These are phyloP conservation scores for Cryomyces minteri DNA, from an alignment of 495 filamentous ascomycete genomes.

Conservation along the genomic window DNA sequence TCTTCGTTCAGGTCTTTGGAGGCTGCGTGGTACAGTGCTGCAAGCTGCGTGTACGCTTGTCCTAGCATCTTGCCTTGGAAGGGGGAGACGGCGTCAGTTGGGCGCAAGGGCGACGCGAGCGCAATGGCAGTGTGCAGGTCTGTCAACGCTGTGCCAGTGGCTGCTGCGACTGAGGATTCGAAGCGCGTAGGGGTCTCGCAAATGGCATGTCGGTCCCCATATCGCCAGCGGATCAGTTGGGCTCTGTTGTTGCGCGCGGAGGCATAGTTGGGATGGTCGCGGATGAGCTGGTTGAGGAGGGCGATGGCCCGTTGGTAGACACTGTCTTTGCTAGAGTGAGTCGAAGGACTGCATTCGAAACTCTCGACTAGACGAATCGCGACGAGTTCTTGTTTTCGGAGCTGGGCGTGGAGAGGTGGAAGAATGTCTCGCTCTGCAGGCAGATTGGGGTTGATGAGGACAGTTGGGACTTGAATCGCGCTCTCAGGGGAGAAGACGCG, in stretches of 20 bases:
- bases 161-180: conserved; percentile 14
- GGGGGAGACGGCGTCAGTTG: conserved; percentile 34
- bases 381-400: conserved; percentile 28
- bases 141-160: conserved; percentile 21
- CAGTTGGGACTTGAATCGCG: too few species aligned
- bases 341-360: not conserved
- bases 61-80: conserved; percentile 43
- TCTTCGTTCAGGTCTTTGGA: conserved; percentile 24
- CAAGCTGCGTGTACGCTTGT: conserved; percentile 59
- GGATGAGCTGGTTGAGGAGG: conserved; percentile 34
- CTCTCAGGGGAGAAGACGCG: conserved; percentile 64
- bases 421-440: conserved; percentile 20
- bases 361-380: conserved; percentile 16
- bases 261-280: conserved; percentile 45
- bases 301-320: conserved; percentile 11
- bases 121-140: conserved; percentile 51
- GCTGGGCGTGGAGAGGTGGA: conserved; percentile 27
- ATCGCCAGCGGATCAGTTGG: conserved; percentile 43
- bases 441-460: not conserved
- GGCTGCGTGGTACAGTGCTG: conserved; percentile 46
- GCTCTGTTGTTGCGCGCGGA: conserved; percentile 62
- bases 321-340: not conserved
- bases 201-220: conserved; percentile 21
- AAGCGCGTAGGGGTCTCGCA: conserved; percentile 7
- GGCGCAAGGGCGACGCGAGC: conserved; percentile 36